These are phyloP conservation scores for Neurospora sp. DNA, from an alignment of 495 filamentous ascomycete genomes.

Conservation along the genomic window DNA sequence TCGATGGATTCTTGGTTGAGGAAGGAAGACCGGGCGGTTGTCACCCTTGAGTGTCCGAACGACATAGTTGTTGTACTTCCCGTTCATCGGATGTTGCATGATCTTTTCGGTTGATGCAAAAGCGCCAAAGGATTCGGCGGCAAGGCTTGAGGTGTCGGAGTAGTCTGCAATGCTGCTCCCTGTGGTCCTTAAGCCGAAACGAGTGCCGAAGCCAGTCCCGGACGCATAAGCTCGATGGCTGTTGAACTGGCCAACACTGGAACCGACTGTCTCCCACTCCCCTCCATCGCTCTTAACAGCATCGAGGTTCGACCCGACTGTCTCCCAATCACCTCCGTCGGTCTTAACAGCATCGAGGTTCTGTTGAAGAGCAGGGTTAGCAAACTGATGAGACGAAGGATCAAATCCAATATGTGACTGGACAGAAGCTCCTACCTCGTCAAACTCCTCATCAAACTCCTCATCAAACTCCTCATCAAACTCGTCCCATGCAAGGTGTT, in stretches of 20 bases:
- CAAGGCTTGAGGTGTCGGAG: constrained; percentile 19
- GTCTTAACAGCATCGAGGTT: constrained; percentile 10
- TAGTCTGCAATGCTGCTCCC: constrained; percentile 32
- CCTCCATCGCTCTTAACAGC: constrained; percentile 14
- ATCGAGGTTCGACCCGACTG: constrained; percentile 9
- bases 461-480: constrained; percentile 8
- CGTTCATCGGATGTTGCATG: constrained; percentile 12
- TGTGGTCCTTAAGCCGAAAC: constrained; percentile 9
- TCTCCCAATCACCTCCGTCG: constrained; percentile 22
- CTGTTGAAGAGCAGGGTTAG: constrained; percentile 2
- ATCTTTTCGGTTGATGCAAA: constrained; percentile 18
- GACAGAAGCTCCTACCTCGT: constrained; percentile 10
- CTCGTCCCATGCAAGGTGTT: constrained; percentile 1
- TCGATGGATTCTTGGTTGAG: constrained; percentile 14
- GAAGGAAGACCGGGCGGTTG: constrained; percentile 17
- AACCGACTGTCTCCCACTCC: constrained; percentile 22
- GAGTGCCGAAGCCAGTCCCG: constrained; percentile 4
- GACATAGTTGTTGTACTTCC: constrained; percentile 1
- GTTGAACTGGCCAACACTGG: constrained; percentile 14
- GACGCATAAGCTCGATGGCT: constrained; percentile 18
- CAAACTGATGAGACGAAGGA: background rate
- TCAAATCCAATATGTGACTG: background rate
- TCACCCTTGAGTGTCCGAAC: constrained; percentile 14
- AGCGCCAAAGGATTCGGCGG: background rate
- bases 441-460: constrained; percentile 11